Evolutionary conservation across 345 rosid genomes (phyloP).

Genomic region (Draba incana): DNA sequence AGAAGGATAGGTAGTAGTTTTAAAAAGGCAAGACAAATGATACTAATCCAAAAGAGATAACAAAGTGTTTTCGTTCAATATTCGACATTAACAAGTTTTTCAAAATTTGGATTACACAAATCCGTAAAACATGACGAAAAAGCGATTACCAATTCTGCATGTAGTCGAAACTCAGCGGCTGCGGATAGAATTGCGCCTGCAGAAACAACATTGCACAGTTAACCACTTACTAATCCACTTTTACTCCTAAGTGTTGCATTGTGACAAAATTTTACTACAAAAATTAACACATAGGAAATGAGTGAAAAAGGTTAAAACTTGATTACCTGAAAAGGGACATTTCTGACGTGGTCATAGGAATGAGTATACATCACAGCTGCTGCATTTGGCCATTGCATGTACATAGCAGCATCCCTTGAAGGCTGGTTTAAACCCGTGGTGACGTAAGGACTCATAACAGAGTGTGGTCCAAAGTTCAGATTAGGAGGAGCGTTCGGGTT

Average conservation of each 20-base stretch:
- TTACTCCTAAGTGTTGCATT: neutral
- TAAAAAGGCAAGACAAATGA: neutral
- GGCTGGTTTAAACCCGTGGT: slow-evolving; percentile 52
- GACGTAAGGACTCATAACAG: slow-evolving; percentile 59
- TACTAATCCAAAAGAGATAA: neutral
- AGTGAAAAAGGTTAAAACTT: slow-evolving; percentile 1
- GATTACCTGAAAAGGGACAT: slow-evolving; percentile 69
- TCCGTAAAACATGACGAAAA: neutral
- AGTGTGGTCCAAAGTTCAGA: slow-evolving; percentile 50
- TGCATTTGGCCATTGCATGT: slow-evolving; percentile 80
- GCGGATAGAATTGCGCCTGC: slow-evolving; percentile 80
- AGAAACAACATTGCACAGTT: slow-evolving; percentile 12
- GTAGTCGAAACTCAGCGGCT: slow-evolving; percentile 78
- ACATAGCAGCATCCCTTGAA: slow-evolving; percentile 52
- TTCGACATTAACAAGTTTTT: neutral
- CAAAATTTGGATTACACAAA: slow-evolving; percentile 28
- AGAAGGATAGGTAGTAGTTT: neutral
- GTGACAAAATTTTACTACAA: neutral
- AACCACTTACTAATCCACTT: neutral
- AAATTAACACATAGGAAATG: neutral
- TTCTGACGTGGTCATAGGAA: slow-evolving; percentile 76
- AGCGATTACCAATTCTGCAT: slow-evolving; percentile 52
- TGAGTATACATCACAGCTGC: slow-evolving; percentile 74
- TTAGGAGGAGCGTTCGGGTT: slow-evolving; percentile 56
- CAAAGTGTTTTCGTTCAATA: neutral